Conservation (phyloP, 345 rosid genomes). For the Ricinus communis region DNA sequence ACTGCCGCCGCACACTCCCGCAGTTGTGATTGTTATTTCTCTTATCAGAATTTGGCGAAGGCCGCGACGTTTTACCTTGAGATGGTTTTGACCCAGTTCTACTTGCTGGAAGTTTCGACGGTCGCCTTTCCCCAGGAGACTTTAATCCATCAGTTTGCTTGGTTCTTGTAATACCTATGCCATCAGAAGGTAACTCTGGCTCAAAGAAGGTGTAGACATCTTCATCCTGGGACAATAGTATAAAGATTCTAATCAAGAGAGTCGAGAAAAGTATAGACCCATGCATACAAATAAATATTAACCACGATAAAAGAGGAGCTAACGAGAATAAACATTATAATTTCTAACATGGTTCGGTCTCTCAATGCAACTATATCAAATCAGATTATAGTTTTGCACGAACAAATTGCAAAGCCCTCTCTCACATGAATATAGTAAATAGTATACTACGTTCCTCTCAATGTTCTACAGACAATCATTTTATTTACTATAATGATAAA, state of each 20-base stretch:
- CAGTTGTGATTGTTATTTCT: constrained; percentile 38
- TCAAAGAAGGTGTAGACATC: constrained; percentile 94
- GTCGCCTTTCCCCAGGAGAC: constrained; percentile 55
- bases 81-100: constrained; percentile 72
- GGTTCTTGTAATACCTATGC: constrained; percentile 46
- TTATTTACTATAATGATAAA: no score
- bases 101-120: constrained; percentile 55
- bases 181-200: constrained; percentile 86
- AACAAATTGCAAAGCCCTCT: no score
- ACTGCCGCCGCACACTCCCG: constrained; percentile 49
- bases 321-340: no score
- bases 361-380: no score
- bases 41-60: constrained; percentile 52
- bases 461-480: no score
- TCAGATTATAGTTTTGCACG: no score
- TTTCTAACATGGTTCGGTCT: no score
- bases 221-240: constrained; percentile 67
- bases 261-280: no score
- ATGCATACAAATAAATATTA: no score
- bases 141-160: constrained; percentile 64
- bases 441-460: no score
- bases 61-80: constrained; percentile 53
- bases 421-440: no score
- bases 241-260: neutral
- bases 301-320: no score